Conservation (phyloP, 495 filamentous ascomycete genomes). For the Talaromyces ruber region DNA sequence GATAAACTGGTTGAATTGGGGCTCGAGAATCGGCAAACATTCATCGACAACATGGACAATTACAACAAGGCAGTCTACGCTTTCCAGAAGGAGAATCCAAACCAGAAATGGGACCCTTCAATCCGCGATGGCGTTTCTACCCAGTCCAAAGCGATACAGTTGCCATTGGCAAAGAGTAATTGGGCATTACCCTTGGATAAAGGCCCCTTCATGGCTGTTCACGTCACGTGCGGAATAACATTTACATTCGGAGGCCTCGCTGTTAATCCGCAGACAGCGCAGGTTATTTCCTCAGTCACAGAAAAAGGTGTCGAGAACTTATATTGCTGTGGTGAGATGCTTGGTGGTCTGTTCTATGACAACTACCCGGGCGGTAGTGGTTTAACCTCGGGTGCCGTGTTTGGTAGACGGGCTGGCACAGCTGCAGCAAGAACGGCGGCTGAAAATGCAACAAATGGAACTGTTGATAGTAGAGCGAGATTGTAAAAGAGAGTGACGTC, state of each 20-base stretch:
- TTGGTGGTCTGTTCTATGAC: conserved; percentile 53
- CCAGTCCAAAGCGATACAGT: neutral
- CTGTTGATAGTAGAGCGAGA: neutral
- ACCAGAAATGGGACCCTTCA: conserved; percentile 41
- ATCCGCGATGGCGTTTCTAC: conserved; percentile 44
- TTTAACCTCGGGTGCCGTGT: conserved; percentile 49
- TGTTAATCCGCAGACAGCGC: conserved; percentile 36
- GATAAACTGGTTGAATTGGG: conserved; percentile 33
- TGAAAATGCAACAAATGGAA: neutral
- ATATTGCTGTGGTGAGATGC: conserved; percentile 52
- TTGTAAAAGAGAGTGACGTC: neutral
- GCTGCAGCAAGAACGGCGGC: conserved; percentile 31
- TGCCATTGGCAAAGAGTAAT: conserved; percentile 42
- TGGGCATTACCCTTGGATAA: conserved; percentile 51
- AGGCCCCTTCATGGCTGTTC: conserved; percentile 49
- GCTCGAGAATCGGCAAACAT: conserved; percentile 26
- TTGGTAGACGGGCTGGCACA: conserved; percentile 43
- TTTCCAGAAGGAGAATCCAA: conserved; percentile 26
- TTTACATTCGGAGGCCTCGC: conserved; percentile 59
- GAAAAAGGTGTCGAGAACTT: conserved; percentile 38
- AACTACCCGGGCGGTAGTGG: conserved; percentile 60
- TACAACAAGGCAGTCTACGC: conserved; percentile 45
- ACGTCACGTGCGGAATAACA: conserved; percentile 51
- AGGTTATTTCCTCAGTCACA: conserved; percentile 35
- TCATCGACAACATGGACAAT: conserved; percentile 37